These are phyloP conservation scores for Trichopus zeylanicus DNA, from an alignment of 116 monocot genomes.

Conservation along the genomic window DNA sequence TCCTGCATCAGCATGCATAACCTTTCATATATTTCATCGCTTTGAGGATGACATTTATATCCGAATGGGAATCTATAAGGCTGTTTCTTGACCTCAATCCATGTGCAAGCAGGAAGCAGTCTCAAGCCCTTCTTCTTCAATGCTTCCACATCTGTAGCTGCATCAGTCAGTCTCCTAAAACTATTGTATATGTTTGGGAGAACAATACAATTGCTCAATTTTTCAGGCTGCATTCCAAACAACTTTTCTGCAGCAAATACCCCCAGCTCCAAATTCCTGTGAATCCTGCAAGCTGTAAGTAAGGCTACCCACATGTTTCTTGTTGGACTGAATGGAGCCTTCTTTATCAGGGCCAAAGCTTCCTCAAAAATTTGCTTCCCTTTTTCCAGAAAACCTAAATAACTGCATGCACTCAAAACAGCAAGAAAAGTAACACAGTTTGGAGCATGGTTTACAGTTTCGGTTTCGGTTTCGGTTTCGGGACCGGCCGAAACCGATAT, in stretches of 20 bases:
- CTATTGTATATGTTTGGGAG: slow-evolving; percentile 74
- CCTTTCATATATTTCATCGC: slow-evolving; percentile 45
- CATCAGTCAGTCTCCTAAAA: slow-evolving; percentile 43
- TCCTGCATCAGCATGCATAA: slow-evolving; percentile 53
- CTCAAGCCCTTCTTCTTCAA: slow-evolving; percentile 51
- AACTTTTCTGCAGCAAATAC: slow-evolving; percentile 74
- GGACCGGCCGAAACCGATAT: too few relatives aligned
- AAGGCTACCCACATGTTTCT: slow-evolving; percentile 77
- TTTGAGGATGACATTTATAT: slow-evolving; percentile 62
- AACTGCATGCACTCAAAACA: slow-evolving; percentile 68
- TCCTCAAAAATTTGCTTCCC: slow-evolving; percentile 73
- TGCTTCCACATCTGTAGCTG: slow-evolving; percentile 40
- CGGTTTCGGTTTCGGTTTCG: too few relatives aligned
- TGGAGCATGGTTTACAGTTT: too few relatives aligned
- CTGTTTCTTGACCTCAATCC: slow-evolving; percentile 73
- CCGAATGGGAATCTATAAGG: slow-evolving; percentile 41
- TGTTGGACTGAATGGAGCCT: slow-evolving; percentile 53
- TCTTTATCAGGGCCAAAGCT: slow-evolving; percentile 55
- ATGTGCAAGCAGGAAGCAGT: slow-evolving; percentile 61
- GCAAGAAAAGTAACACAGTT: slow-evolving; percentile 88
- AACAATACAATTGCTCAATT: slow-evolving; percentile 70
- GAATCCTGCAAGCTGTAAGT: slow-evolving; percentile 84
- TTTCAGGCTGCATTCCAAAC: slow-evolving; percentile 64
- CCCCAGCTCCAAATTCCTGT: slow-evolving; percentile 71
- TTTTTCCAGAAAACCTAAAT: slow-evolving; percentile 58